Base-by-base conservation (phyloP, 805 yeast genomes). In the Nakazawaea anatomiae region DNA sequence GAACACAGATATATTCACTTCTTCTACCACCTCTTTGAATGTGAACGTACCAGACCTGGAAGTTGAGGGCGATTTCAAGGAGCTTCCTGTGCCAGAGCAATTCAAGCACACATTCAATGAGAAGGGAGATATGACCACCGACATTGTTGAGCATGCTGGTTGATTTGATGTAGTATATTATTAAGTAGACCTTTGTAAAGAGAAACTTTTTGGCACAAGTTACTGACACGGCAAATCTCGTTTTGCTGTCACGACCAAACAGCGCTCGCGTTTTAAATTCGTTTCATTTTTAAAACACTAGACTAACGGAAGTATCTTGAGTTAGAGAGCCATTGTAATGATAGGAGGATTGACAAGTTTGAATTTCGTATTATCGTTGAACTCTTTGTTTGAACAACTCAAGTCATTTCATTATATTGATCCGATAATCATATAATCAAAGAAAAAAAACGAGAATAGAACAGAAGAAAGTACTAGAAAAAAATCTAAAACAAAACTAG, bases 21-120 rank as follows among this genome's bases (percentile, higher is more conserved):
- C 96, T 44, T 83, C 88, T 48, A 80, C 96, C 12, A 87, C 97
- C 0, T 79, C 96, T 4, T 72, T 94, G 66, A 94, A 94, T 66
- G 74, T 94, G 58, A 89, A 91, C 62, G 76, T 89, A 43, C 96
- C 96, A 30, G 77, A 77, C 44, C 79, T 73, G 12, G 84, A 76
- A 27, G 89, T 82, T 39, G 80, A 75, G 44, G 86, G 73, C 44
- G 96, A 92, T 65, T 83, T 78, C 68, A 79, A 74, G 49, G 99
- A 94, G 68, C 71, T 82, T 50, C 83, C 96, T 7, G 79, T 87
- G 41, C 97, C 98, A 7, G 99, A 94, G 69, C 99, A 94, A 72
- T 77, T 94, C 68, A 80, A 81, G 62, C 96, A 89, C 68, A 73
- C 79, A 14, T 72, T 88, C 55, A 73, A 69, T 49, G 66, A 69